Conservation (phyloP, 1,284 basidiomycete species). For the Thecaphora frezii region DNA sequence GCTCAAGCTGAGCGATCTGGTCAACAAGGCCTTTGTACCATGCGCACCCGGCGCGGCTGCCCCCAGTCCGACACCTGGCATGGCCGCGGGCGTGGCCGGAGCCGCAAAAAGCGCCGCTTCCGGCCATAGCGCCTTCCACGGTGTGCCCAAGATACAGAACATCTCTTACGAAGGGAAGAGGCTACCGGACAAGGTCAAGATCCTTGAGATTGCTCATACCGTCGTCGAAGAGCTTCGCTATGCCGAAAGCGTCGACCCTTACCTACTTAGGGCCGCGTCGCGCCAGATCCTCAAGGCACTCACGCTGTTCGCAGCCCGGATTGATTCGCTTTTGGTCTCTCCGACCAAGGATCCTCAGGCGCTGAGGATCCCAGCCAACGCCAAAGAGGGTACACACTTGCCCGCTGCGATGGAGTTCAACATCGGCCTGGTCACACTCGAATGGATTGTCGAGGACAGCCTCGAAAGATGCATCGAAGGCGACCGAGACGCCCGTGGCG, state of each 20-base stretch:
- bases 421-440: conserved; percentile 50
- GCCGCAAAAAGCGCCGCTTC: conserved; percentile 19
- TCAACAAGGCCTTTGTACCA: conserved; percentile 54
- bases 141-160: conserved; percentile 36
- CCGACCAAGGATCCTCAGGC: conserved; percentile 38
- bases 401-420: conserved; percentile 56
- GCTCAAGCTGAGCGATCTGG: conserved; percentile 51
- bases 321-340: conserved; percentile 53
- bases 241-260: conserved; percentile 48
- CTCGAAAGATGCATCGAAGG: conserved; percentile 56
- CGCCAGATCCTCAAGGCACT: conserved; percentile 54
- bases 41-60: conserved; percentile 19
- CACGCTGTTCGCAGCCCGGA: conserved; percentile 54
- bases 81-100: conserved; percentile 33
- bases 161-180: conserved; percentile 49
- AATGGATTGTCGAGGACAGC: conserved; percentile 56
- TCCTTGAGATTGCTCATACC: conserved; percentile 49
- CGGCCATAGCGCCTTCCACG: conserved; percentile 3
- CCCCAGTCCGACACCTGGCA: conserved; percentile 8
- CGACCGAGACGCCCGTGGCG: conserved; percentile 32
- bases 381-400: conserved; percentile 39
- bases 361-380: conserved; percentile 40
- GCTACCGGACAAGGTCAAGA: conserved; percentile 44
- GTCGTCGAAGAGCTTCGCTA: conserved; percentile 52
- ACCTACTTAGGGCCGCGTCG: conserved; percentile 54